Evolutionary conservation across 768 basidiomycete species (phyloP), one percentile per base, ranked within the genome.

Genomic region (Clavaria fumosa): DNA sequence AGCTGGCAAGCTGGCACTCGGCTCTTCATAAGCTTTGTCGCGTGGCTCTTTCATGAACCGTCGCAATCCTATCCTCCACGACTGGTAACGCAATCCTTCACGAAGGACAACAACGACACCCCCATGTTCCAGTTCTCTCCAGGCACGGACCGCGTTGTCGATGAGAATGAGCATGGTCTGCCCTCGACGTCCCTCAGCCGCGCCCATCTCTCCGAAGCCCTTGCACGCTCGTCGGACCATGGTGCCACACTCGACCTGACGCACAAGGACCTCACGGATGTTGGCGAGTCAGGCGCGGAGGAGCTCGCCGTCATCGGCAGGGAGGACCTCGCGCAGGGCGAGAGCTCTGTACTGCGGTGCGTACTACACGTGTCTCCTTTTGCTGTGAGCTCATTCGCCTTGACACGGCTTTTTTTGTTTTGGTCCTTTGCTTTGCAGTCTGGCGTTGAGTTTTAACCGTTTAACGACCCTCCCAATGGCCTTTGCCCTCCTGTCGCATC

Each of bases 221-320:
- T 81, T 15, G 54, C 61, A 34, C 66, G 58, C 41, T 88, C 84
- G 31, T 57, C 68, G 5, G 90, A 96, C 60, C 60, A 66, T 37
- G 88, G 89, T 5, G 72, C 73, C 40, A 93, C 90, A 4, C 63
- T 99, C 39, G 76, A 88, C 51, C 69, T 97, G 34, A 75, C 82
- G 42, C 79, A 85, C 56, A 71, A 79, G 57, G 69, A 68, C 31
- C 61, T 96, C 24, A 72, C 75, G 7, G 77, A 86, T 42, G 69
- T 96, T 28, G 76, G 76, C 6, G 70, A 75, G 45, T 66, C 67
- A 30, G 79, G 79, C n/a, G 79, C 75, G 5, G 69, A 79, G 45
- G 76, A 79, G 47, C 71, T 97, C n/a, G 74, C 74, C 11, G 66
- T 62, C 20, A 64, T 74, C 21, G 65, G 74, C 47, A 57, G 61